Evolutionary conservation across 345 rosid species (phyloP).

Genomic region (Trapa bicornis): DNA sequence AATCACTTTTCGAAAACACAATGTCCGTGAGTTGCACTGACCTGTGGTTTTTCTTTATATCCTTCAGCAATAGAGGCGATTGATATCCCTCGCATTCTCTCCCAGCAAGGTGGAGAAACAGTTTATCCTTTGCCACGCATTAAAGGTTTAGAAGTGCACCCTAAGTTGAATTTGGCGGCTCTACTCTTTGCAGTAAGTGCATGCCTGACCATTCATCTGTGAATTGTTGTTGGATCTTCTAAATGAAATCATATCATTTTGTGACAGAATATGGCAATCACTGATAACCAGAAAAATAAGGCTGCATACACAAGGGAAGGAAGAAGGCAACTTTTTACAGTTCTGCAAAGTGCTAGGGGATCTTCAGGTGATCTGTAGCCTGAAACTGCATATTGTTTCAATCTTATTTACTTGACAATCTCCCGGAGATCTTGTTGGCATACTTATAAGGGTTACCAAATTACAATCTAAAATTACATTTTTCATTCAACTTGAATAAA

Average conservation of each 20-base stretch:
- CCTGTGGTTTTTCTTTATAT: conserved; percentile 9
- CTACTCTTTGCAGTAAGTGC: conserved; percentile 73
- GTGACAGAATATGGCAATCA: conserved; percentile 49
- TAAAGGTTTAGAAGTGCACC: conserved; percentile 75
- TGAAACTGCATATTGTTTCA: neutral
- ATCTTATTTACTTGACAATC: neutral
- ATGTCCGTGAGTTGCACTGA: neutral
- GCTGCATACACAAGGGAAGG: conserved; percentile 88
- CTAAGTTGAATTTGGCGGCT: conserved; percentile 81
- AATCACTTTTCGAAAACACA: too few species aligned
- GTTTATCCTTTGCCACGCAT: conserved; percentile 88
- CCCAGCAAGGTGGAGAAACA: conserved; percentile 95
- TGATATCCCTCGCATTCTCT: conserved; percentile 78
- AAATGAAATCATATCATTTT: conserved; percentile 12
- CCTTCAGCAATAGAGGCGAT: conserved; percentile 74
- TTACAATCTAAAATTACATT: neutral
- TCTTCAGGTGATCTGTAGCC: conserved; percentile 58
- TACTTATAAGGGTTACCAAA: neutral
- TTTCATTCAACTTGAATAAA: neutral
- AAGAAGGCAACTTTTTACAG: conserved; percentile 94
- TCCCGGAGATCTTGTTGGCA: neutral
- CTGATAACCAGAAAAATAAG: conserved; percentile 57
- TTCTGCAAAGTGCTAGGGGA: conserved; percentile 95
- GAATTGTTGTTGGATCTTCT: conserved; percentile 7
- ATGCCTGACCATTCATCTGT: neutral